phyloP scores from a whole-genome alignment of 2,329 filamentous ascomycete species.

The Colletotrichum eremochloae region DNA sequence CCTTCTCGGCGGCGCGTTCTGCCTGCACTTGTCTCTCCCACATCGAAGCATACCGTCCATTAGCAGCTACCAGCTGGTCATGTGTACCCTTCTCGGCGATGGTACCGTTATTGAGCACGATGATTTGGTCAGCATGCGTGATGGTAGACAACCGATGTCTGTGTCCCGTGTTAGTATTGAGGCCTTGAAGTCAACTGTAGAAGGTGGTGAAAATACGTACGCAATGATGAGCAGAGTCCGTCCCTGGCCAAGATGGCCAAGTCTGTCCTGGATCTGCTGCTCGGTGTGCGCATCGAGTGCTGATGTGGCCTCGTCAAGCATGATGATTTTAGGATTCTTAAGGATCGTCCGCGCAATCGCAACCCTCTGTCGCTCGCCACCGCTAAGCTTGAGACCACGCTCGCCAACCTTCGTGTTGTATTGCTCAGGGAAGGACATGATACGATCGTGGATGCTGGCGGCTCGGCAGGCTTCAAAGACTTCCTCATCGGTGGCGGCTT shows the following conservation, averaged over 20 bases:
- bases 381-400: constrained; percentile 86
- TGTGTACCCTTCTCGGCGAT: constrained; percentile 86
- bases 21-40: constrained; percentile 91
- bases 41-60: constrained; percentile 84
- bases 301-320: constrained; percentile 93
- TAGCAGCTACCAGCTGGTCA: constrained; percentile 76
- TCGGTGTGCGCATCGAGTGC: constrained; percentile 93
- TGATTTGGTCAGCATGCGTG: constrained; percentile 86
- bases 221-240: constrained; percentile 97
- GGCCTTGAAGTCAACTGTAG: constrained; percentile 47
- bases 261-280: constrained; percentile 89
- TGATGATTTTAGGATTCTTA: constrained; percentile 91
- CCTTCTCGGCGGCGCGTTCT: constrained; percentile 76
- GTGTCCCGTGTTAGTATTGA: constrained; percentile 29
- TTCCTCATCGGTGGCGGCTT: constrained; percentile 82
- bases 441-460: constrained; percentile 93
- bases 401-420: constrained; percentile 94
- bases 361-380: constrained; percentile 93
- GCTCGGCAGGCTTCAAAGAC: constrained; percentile 86
- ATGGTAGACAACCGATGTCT: constrained; percentile 87
- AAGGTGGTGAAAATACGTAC: constrained; percentile 60
- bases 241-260: constrained; percentile 84
- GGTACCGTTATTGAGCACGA: constrained; percentile 81
- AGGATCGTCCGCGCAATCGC: constrained; percentile 94
- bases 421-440: constrained; percentile 87